Base-by-base conservation (phyloP, 441 rosid genomes). In the Theobroma grandiflorum region DNA sequence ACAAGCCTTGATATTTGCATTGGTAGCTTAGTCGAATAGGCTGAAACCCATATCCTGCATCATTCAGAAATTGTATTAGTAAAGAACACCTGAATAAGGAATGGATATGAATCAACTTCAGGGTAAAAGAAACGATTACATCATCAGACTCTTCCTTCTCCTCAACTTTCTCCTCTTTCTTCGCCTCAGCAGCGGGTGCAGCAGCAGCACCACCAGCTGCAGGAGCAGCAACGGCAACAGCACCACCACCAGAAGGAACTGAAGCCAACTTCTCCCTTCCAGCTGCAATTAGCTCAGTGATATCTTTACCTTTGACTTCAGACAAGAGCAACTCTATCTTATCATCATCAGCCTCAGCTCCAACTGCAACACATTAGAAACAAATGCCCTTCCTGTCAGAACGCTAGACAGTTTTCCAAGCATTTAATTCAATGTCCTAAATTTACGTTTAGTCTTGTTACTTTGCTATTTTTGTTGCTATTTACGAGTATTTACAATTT, bases 261-360 rank as follows among this genome's bases (percentile, higher is more conserved):
- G 96, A 91, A 1, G 99, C 98, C 79, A 95, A 82, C 87, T 95
- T 95, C 84, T 91, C 99, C 85, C 93, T 85, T 53, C 98, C 97
- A 4, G 87, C 45, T 10, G 99, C 98, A 87, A 92, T 87, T 35
- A 95, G 82, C 81, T 94, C 98, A 0, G 94, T 84, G 22, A 93
- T 83, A 76, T 95, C 98, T 81, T 88, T 92, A 14, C 93, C 98
- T 31, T 84, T 81, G 47, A 95, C 92, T 85, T 89, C 86, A 7
- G 88, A 83, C 79, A 95, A 59, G 55, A 95, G 91, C 75, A 90
- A 82, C 78, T 90, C 90, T 64, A 95, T 87, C 86, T 84, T 90
- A 7, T 89, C 93, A 8, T 89, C 93, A n/a, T 92, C 96, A 52
- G 88, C 93, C 74, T 95, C 96, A 3, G 87, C 92, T 62, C 99